phyloP scores from a whole-genome alignment of 305 asterid species.

The Ilex paraguariensis region DNA sequence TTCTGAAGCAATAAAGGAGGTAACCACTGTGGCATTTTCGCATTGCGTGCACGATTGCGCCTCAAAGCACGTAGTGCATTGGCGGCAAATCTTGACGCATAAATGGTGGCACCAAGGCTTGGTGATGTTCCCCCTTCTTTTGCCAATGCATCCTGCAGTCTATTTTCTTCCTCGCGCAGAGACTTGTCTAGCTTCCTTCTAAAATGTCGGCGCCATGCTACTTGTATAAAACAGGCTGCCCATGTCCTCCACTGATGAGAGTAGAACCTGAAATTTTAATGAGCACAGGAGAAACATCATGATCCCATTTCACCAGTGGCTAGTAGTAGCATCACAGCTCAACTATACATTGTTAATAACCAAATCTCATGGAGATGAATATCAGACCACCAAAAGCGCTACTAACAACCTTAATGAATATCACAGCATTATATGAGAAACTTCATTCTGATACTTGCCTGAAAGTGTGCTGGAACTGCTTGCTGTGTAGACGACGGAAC shows the following conservation, averaged over 20 bases:
- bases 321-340: too few relatives aligned
- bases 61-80: conserved; percentile 35
- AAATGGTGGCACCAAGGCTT: conserved; percentile 43
- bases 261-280: neutral
- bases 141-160: conserved; percentile 24
- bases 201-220: conserved; percentile 11
- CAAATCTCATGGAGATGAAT: too few relatives aligned
- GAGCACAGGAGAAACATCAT: too few relatives aligned
- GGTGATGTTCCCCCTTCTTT: conserved; percentile 22
- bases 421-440: neutral
- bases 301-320: too few relatives aligned
- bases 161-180: neutral
- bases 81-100: conserved; percentile 51
- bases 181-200: conserved; percentile 43
- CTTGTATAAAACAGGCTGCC: conserved; percentile 2
- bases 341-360: too few relatives aligned
- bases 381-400: too few relatives aligned
- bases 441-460: conserved; percentile 22
- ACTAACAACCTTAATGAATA: too few relatives aligned
- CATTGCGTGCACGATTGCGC: conserved; percentile 21
- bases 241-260: conserved; percentile 1
- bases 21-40: conserved; percentile 25
- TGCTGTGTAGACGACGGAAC: conserved; percentile 59
- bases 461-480: conserved; percentile 52
- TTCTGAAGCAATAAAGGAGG: conserved; percentile 53